phyloP scores from a whole-genome alignment of 2,329 filamentous ascomycete genomes.

The Xylaria sp. region DNA sequence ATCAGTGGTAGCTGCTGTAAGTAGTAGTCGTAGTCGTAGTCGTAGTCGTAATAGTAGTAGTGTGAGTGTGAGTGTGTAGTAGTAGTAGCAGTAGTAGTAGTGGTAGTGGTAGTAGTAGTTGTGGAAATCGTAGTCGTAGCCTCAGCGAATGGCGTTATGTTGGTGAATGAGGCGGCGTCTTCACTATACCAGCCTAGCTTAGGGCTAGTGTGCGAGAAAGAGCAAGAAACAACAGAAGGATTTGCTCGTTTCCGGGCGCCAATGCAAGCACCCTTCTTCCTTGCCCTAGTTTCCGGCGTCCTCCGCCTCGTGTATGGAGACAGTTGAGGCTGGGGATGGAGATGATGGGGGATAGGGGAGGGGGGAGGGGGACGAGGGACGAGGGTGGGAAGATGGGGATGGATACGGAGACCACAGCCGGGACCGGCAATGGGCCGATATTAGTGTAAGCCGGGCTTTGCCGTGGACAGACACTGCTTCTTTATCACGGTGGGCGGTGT shows the following conservation, averaged over 20 bases:
- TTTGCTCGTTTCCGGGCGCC: background rate
- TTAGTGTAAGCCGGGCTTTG: conserved; percentile 2
- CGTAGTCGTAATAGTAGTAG: background rate
- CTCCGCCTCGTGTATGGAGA: conserved; percentile 5
- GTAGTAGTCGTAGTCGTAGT: background rate
- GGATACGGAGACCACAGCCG: background rate
- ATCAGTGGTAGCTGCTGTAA: too few relatives aligned
- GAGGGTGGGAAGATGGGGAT: background rate
- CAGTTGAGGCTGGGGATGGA: background rate
- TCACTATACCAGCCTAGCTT: background rate
- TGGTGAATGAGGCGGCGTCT: background rate
- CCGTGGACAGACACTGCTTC: background rate
- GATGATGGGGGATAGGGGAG: background rate
- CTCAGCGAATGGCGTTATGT: background rate
- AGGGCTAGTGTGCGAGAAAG: conserved; percentile 5
- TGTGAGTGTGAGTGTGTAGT: too few relatives aligned
- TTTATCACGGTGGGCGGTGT: too few relatives aligned
- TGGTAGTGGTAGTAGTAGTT: background rate
- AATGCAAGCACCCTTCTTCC: conserved; percentile 8
- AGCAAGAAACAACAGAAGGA: background rate
- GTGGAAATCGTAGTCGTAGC: background rate
- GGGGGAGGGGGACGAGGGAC: background rate
- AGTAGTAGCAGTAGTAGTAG: background rate
- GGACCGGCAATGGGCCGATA: conserved; percentile 12
- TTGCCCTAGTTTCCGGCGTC: background rate